Evolutionary conservation across 2,329 filamentous ascomycete species (phyloP).

Genomic region (Phymatotrichopsis omnivora): DNA sequence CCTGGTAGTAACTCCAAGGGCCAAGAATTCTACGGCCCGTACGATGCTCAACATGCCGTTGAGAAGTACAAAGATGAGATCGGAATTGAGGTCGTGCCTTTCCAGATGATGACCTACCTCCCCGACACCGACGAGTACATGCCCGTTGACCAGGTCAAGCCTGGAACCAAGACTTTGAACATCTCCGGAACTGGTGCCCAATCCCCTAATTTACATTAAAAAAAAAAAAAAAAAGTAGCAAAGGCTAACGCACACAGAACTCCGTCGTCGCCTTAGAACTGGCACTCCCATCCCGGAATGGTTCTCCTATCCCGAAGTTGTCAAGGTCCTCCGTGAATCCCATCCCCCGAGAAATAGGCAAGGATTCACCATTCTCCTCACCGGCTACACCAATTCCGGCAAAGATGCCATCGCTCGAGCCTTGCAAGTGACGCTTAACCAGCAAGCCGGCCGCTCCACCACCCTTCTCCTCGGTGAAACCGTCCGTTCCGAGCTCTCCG

Average conservation of each 20-base stretch:
- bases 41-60: conserved; percentile 91
- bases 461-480: conserved; percentile 93
- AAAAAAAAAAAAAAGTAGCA: no score
- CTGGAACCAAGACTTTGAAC: conserved; percentile 75
- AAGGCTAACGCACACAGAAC: conserved; percentile 44
- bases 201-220: not conserved
- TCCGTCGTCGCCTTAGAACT: conserved; percentile 79
- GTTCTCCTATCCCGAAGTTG: conserved; percentile 99
- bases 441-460: conserved; percentile 90
- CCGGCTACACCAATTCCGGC: conserved; percentile 90
- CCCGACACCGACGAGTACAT: conserved; percentile 95
- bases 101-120: conserved; percentile 99
- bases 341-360: conserved; percentile 84
- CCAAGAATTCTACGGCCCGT: conserved; percentile 93
- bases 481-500: conserved; percentile 82
- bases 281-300: conserved; percentile 95
- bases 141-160: conserved; percentile 78
- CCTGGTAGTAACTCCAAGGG: conserved; percentile 98
- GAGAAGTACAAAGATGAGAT: conserved; percentile 96
- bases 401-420: conserved; percentile 96
- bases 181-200: conserved; percentile 57
- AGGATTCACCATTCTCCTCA: conserved; percentile 97
- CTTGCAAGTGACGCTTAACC: conserved; percentile 92
- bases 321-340: conserved; percentile 89
- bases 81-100: conserved; percentile 96